Base-by-base conservation (phyloP, 441 rosid species). In the Breynia disticha region DNA sequence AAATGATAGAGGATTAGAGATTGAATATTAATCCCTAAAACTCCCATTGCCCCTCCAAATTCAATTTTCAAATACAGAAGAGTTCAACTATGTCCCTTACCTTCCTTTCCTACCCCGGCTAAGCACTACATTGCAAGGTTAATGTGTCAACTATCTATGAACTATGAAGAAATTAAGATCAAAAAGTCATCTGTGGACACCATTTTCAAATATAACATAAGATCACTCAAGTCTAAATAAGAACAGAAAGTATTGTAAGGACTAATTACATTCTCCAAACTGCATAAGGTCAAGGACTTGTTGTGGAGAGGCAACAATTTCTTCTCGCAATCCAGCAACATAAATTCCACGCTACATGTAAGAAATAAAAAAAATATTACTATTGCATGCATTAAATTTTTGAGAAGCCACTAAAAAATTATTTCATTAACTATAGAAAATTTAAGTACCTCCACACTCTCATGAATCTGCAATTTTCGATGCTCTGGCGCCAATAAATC, bases 251-350 rank as follows among this genome's bases (percentile, higher is more conserved):
- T n/a, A 12, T 10, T 11, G 17, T 19, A 17, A 16, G 43, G 20
- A 48, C 35, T 15, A 67, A 58, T 50, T 82, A 88, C 98, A 78
- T 74, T 91, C 97, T 74, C 98, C 97, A 57, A 76, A 84, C 66
- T 74, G 86, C 98, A 86, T 88, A 52, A 86, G 74, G 63, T 82
- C 86, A 19, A 91, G 89, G 42, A 91, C 91, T 82, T 91, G 98
- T 48, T 82, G 83, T 49, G 97, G 86, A 55, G 91, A 79, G 48
- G 87, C 87, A 42, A 91, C 97, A 64, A 91, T 88, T 72, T 88
- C 98, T 79, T 91, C 98, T 52, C 84, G 74, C 65, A 91, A 56
- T 46, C 98, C 98, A 69, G 98, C 98, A 62, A 91, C 98, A 71
- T 79, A 81, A 43, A 91, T 88, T 20, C 98, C 97, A 54, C 96